phyloP scores from a whole-genome alignment of 176 grass and related monocot species.

The Hordeum marinum region DNA sequence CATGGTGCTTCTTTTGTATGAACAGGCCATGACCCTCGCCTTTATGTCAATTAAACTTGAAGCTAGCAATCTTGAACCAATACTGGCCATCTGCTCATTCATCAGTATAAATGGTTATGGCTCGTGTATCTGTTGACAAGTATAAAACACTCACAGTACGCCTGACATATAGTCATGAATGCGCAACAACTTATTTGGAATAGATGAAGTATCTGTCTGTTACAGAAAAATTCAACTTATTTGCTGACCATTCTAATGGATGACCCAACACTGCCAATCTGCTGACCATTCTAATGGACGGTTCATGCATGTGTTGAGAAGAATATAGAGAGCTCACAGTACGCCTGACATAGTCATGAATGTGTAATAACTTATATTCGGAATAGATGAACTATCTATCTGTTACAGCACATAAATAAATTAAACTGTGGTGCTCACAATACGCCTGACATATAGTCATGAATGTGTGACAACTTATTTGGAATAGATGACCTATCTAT shows the following conservation, averaged over 20 bases:
- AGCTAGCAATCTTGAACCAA: neutral
- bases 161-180: neutral
- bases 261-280: neutral
- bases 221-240: neutral
- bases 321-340: neutral
- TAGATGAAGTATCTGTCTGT: neutral
- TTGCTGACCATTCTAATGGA: neutral
- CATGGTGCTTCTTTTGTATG: neutral
- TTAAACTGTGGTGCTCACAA: neutral
- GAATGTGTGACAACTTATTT: neutral
- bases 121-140: neutral
- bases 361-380: neutral
- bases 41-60: neutral
- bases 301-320: neutral
- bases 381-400: conserved; percentile 17
- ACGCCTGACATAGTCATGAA: neutral
- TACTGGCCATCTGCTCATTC: neutral
- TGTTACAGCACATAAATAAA: neutral
- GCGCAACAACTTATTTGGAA: neutral
- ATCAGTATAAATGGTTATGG: neutral
- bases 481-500: conserved; percentile 4
- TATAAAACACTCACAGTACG: neutral
- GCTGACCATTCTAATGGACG: neutral
- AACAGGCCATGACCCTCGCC: neutral
- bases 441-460: neutral